phyloP scores from a whole-genome alignment of 177 flowering plant species.

The Telopea speciosissima region DNA sequence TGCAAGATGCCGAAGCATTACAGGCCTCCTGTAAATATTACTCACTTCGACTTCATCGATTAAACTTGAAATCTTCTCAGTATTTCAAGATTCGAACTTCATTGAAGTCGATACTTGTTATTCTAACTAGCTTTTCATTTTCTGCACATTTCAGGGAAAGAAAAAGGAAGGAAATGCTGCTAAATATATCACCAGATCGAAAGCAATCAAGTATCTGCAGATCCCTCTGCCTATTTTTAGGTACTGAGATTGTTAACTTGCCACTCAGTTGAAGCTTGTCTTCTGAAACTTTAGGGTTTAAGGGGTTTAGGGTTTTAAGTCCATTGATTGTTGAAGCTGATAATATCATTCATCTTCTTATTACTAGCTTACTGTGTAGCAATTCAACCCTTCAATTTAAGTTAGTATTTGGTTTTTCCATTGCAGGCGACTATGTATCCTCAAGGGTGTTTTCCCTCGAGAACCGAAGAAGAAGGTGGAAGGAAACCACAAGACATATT shows the following conservation, averaged over 20 bases:
- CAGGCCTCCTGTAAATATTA: slow-evolving; percentile 50
- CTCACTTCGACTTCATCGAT: not conserved
- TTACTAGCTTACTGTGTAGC: too few relatives aligned
- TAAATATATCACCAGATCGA: slow-evolving; percentile 67
- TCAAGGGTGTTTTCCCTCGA: slow-evolving; percentile 80
- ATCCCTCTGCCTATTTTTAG: slow-evolving; percentile 58
- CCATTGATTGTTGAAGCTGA: too few relatives aligned
- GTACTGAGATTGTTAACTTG: slow-evolving; percentile 21
- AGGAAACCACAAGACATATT: slow-evolving; percentile 90
- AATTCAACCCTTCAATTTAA: too few relatives aligned
- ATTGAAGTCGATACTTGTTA: not conserved
- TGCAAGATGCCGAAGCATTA: slow-evolving; percentile 72
- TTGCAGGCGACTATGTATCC: slow-evolving; percentile 70
- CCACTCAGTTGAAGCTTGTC: not conserved
- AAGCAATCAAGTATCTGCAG: slow-evolving; percentile 67
- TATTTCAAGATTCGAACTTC: not conserved
- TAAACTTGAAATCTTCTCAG: not conserved
- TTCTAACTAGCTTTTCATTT: not conserved
- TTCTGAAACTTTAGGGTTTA: slow-evolving; percentile 3
- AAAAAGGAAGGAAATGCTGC: slow-evolving; percentile 94
- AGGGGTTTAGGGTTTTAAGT: slow-evolving; percentile 1
- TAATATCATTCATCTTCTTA: too few relatives aligned
- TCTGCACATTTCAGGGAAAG: slow-evolving; percentile 58
- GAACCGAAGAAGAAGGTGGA: slow-evolving; percentile 89
- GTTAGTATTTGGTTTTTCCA: too few relatives aligned